A percentile compares a stretch with the other conserved stretches of the same genome.
Conservation (phyloP, 805 yeast species). For the Ogataea henricii region DNA sequence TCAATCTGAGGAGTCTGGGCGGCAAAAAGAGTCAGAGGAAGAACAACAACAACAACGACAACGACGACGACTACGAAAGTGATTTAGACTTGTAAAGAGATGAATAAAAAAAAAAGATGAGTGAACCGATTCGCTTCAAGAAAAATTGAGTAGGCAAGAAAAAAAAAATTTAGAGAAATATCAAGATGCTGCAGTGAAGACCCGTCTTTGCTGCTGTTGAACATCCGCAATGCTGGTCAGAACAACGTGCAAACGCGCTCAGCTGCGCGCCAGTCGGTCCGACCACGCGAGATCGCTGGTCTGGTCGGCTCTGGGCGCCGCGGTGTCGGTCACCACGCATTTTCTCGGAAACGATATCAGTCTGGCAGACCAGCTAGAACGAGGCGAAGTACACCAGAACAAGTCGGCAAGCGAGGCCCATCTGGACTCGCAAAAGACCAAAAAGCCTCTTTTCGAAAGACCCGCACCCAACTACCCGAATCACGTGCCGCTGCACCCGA, state of each 20-base stretch:
- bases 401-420: slow-evolving; percentile 32
- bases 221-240: background rate
- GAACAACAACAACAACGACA: too few relatives aligned
- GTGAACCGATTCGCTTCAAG: too few relatives aligned
- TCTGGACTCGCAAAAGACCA: slow-evolving; percentile 16
- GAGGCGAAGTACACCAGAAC: slow-evolving; percentile 45
- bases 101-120: background rate
- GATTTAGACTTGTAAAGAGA: slow-evolving; percentile 24
- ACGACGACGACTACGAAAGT: slow-evolving; percentile 38
- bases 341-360: slow-evolving; percentile 43
- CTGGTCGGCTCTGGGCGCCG: slow-evolving; percentile 21
- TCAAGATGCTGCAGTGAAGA: too few relatives aligned
- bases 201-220: too few relatives aligned
- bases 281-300: slow-evolving; percentile 14
- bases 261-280: background rate
- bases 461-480: slow-evolving; percentile 60
- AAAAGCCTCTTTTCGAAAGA: slow-evolving; percentile 39
- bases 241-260: background rate
- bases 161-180: too few relatives aligned
- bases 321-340: slow-evolving; percentile 16
- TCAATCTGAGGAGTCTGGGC: slow-evolving; percentile 24
- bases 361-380: slow-evolving; percentile 62
- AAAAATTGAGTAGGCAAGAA: too few relatives aligned
- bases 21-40: background rate
- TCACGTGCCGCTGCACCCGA: slow-evolving; percentile 69